A percentile compares a stretch with the other conserved stretches of the same genome.
Evolutionary conservation across 495 filamentous ascomycete genomes (phyloP).

Genomic region (Sabuloglossum arenarium): DNA sequence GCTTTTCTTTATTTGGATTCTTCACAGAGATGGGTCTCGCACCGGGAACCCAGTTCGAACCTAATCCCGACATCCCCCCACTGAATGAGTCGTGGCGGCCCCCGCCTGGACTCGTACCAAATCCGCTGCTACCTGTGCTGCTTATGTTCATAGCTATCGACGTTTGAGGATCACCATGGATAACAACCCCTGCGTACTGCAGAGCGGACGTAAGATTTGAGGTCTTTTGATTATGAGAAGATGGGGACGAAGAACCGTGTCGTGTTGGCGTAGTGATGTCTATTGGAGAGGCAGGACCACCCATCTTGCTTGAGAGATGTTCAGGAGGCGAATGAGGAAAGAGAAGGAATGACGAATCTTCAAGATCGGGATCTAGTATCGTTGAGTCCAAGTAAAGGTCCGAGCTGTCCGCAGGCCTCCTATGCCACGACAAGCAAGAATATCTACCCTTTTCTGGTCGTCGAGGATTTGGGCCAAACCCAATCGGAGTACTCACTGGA

Average conservation of each 20-base stretch:
- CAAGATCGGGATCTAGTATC: constrained; percentile 18
- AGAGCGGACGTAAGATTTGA: constrained; percentile 43
- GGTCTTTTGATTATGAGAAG: constrained; percentile 22
- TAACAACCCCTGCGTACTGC: constrained; percentile 20
- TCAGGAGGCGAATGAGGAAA: constrained; percentile 19
- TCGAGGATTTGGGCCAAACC: constrained; percentile 18
- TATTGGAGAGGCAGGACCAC: constrained; percentile 34
- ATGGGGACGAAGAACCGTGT: constrained; percentile 38
- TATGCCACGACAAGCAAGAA: constrained; percentile 20
- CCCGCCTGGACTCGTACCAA: constrained; percentile 31
- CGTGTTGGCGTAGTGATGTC: constrained; percentile 37
- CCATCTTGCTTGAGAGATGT: constrained; percentile 19
- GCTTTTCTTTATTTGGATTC: constrained; percentile 50
- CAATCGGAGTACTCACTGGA: constrained; percentile 23
- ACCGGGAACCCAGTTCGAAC: constrained; percentile 37
- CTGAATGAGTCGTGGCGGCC: constrained; percentile 55
- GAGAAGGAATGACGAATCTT: constrained; percentile 23
- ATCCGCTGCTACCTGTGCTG: constrained; percentile 8
- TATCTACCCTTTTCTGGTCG: constrained; percentile 23
- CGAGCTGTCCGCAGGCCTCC: constrained; percentile 16
- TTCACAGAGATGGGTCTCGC: constrained; percentile 74
- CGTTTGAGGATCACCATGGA: constrained; percentile 13
- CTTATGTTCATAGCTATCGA: constrained; percentile 12
- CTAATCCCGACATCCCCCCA: constrained; percentile 18
- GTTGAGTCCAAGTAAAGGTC: constrained; percentile 13